Base-by-base conservation (phyloP, 2,329 filamentous ascomycete genomes). In the Tolypocladium endophyticum region DNA sequence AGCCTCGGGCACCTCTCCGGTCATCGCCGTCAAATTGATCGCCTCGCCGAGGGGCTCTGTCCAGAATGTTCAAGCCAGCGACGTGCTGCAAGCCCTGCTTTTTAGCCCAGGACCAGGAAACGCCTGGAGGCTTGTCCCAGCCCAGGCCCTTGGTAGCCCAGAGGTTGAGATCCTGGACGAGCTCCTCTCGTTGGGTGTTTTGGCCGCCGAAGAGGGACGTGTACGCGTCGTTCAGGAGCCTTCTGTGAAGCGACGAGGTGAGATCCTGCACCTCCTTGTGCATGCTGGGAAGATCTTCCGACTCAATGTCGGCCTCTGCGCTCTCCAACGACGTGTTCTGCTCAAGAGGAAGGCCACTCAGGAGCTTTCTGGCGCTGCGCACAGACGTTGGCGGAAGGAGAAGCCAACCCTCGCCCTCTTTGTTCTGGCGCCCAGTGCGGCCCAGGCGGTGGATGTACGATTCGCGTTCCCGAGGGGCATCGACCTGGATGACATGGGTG, bases 401-500 rank as follows among this genome's bases (percentile, higher is more conserved):
- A 39, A 92, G 72, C 80, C 83, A 90, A 60, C 87, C 88, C 68
- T 89, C 79, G 53, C 89, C 89, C 65, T 84, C 79, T 71, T 89
- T 89, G 62, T 86, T 84, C 35, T 89, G 89, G 68, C 90, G 87
- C 59, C 81, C 89, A 11, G 89, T 93, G 62, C 89, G 87, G 58
- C 89, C 89, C 50, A 92, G 77, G 61, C 89, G 85, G 72, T 92
- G 89, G 61, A 92, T 88, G 69, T 92, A 92, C 43, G 86, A 83
- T 69, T 90, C 87, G 35, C 85, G 80, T 62, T 83, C 81, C 5
- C 78, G 75, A 1, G 89, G 87, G 5, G 82, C 67, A 63, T 89
- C 87, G 20, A 90, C 69, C 67, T 92, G 89, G 61, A 92, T 86
- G 62, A 92, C 88, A 67, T 91, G 88, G n/a, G 87, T 88, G 28